Evolutionary conservation across 257 asterid genomes (phyloP).

Genomic region (Rubia yunnanensis): DNA sequence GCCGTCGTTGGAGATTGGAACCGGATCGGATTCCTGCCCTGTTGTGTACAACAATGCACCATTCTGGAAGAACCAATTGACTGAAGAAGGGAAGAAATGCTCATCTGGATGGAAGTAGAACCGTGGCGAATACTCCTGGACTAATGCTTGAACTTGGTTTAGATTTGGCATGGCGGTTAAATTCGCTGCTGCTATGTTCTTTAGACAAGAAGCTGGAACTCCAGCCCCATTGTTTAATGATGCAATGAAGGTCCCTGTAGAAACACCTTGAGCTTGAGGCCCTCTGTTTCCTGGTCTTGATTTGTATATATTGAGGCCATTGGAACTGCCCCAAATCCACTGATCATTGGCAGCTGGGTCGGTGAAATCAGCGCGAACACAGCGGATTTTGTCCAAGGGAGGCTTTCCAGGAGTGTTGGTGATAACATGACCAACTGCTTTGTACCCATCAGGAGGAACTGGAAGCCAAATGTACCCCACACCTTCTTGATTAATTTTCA

Average conservation of each 20-base stretch:
- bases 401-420: slow-evolving; percentile 12
- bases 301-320: slow-evolving; percentile 20
- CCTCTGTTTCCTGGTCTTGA: slow-evolving; percentile 23
- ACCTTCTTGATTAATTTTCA: slow-evolving; percentile 4
- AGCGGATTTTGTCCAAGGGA: slow-evolving; percentile 7
- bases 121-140: slow-evolving; percentile 25
- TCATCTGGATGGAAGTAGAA: slow-evolving; percentile 27
- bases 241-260: slow-evolving; percentile 1
- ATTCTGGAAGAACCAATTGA: slow-evolving; percentile 27
- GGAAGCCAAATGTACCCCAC: slow-evolving; percentile 16
- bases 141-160: slow-evolving; percentile 21
- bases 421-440: slow-evolving; percentile 16
- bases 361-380: slow-evolving; percentile 14
- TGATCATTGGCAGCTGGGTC: slow-evolving; percentile 6
- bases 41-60: slow-evolving; percentile 16
- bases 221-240: slow-evolving; percentile 1
- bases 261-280: slow-evolving; percentile 12
- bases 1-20: neutral
- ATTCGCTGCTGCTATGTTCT: slow-evolving; percentile 20
- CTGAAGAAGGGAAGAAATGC: slow-evolving; percentile 25
- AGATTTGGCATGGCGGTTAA: slow-evolving; percentile 22
- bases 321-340: slow-evolving; percentile 16
- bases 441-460: slow-evolving; percentile 8
- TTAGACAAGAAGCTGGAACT: slow-evolving; percentile 16
- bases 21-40: neutral